Evolutionary conservation across 202 grass and related monocot genomes (phyloP).

Genomic region (Zizania palustris): DNA sequence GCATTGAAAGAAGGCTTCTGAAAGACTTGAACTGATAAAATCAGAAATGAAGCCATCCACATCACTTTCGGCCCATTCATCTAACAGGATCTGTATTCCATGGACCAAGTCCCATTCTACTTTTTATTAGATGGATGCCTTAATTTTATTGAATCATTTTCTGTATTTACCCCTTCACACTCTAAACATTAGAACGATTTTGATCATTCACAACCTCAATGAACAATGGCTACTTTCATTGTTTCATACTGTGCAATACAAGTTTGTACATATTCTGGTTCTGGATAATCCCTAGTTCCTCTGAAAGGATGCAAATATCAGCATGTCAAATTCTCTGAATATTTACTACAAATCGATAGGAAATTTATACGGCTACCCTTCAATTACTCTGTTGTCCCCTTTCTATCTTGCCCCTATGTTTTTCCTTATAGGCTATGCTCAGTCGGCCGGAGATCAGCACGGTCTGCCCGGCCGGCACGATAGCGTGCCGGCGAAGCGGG

Average conservation of each 20-base stretch:
- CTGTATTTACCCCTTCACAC: background rate
- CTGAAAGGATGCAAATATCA: slow-evolving; percentile 7
- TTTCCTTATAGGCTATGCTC: background rate
- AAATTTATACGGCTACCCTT: slow-evolving; percentile 6
- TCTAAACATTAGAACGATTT: background rate
- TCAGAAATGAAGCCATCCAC: background rate
- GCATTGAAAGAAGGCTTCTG: slow-evolving; percentile 70
- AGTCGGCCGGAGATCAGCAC: slow-evolving; percentile 50
- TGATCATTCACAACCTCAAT: slow-evolving; percentile 24
- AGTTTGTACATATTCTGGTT: slow-evolving; percentile 13
- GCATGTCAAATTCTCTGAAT: background rate
- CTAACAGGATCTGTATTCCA: background rate
- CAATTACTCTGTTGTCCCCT: background rate
- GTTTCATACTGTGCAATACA: slow-evolving; percentile 14
- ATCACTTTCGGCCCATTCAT: background rate
- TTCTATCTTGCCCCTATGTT: background rate
- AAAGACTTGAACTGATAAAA: background rate
- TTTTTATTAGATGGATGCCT: background rate
- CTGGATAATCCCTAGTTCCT: slow-evolving; percentile 19
- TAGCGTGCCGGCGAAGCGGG: slow-evolving; percentile 59
- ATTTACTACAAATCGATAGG: background rate
- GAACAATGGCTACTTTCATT: background rate
- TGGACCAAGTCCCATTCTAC: background rate
- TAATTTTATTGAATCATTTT: background rate
- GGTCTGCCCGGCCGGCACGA: slow-evolving; percentile 36